Percentiles rank a stretch among this genome's conserved stretches.
These are phyloP conservation scores for Quercus cerris DNA, from an alignment of 306 rosid species.

Conservation along the genomic window DNA sequence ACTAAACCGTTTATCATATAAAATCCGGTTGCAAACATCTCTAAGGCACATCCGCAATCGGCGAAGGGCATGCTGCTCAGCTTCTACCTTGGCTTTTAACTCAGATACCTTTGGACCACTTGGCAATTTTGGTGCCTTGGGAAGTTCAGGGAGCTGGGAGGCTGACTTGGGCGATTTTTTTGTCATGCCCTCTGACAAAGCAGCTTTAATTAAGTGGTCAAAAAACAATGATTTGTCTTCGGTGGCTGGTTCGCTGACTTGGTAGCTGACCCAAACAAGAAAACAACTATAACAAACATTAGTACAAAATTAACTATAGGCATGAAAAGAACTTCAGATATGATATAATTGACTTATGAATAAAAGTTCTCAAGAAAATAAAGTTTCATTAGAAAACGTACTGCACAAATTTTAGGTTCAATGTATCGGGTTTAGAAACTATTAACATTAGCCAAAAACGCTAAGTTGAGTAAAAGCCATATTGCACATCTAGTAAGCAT, in stretches of 20 bases:
- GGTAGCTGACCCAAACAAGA: slow-evolving; percentile 51
- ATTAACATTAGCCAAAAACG: no score
- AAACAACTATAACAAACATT: slow-evolving; percentile 6
- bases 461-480: not conserved
- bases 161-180: slow-evolving; percentile 46
- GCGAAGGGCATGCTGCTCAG: slow-evolving; percentile 96
- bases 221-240: slow-evolving; percentile 73
- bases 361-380: not conserved
- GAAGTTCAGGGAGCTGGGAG: slow-evolving; percentile 65
- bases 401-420: not conserved
- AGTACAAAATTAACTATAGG: slow-evolving; percentile 10
- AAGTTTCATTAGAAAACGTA: not conserved
- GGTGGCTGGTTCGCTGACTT: slow-evolving; percentile 53
- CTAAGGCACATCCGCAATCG: slow-evolving; percentile 97
- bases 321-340: not conserved
- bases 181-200: slow-evolving; percentile 51
- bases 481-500: not conserved
- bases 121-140: slow-evolving; percentile 80
- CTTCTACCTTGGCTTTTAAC: slow-evolving; percentile 84
- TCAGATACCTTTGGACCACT: slow-evolving; percentile 90
- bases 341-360: not conserved
- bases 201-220: slow-evolving; percentile 67
- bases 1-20: slow-evolving; percentile 87
- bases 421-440: not conserved
- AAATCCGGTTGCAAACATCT: slow-evolving; percentile 90